Evolutionary conservation across 306 rosid genomes (phyloP).

Genomic region (Castanea crenata): DNA sequence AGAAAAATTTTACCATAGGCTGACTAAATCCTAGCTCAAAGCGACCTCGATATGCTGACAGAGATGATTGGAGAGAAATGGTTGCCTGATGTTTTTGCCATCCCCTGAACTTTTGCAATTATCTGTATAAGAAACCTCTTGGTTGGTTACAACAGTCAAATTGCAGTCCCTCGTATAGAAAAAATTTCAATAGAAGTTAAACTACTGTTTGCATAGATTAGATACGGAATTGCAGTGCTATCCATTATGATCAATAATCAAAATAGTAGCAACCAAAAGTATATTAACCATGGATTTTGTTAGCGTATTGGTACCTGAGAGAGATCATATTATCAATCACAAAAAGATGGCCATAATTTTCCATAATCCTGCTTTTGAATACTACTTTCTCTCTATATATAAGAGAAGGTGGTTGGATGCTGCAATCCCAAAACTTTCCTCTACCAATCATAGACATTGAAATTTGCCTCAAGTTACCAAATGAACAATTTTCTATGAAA

Average conservation of each 20-base stretch:
- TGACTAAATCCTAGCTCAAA: constrained; percentile 82
- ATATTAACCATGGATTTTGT: neutral
- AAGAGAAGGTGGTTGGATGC: neutral
- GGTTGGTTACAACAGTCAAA: constrained; percentile 15
- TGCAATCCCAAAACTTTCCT: neutral
- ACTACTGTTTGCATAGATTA: neutral
- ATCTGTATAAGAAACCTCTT: constrained; percentile 39
- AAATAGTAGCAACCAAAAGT: neutral
- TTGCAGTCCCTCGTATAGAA: constrained; percentile 4
- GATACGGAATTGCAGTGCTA: neutral
- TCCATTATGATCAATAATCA: neutral
- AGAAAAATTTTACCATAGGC: constrained; percentile 59
- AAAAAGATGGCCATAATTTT: neutral
- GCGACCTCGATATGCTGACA: constrained; percentile 42
- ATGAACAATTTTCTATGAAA: neutral
- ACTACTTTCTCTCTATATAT: neutral
- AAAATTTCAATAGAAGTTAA: neutral
- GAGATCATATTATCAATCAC: neutral
- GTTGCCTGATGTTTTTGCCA: constrained; percentile 46
- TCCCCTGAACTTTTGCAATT: constrained; percentile 58
- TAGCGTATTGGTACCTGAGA: neutral
- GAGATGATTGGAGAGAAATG: constrained; percentile 57
- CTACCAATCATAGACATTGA: neutral
- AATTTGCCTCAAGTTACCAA: neutral
- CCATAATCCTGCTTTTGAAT: neutral